A percentile compares a stretch with the other conserved stretches of the same genome.
Conservation (phyloP, 2,329 filamentous ascomycete species). For the Fusarium transvaalense region DNA sequence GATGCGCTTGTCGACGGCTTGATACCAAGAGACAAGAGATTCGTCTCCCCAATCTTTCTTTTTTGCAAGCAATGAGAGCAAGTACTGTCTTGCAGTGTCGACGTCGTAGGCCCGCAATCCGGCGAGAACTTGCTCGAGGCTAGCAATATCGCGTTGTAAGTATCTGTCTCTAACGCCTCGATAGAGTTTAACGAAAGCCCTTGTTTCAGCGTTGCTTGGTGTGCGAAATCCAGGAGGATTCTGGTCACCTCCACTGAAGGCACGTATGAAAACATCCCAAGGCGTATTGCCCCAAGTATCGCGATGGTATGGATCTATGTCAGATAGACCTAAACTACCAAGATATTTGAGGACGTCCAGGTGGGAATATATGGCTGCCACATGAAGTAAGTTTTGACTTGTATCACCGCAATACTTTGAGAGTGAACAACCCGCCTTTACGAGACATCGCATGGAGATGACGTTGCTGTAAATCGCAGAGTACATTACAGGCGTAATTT, state of each 20-base stretch:
- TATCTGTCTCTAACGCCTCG: constrained; percentile 20
- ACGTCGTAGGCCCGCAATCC: background rate
- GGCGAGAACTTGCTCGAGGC: background rate
- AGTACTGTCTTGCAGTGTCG: background rate
- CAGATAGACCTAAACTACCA: background rate
- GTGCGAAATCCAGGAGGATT: background rate
- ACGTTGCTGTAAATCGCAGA: rapidly evolving
- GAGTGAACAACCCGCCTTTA: background rate
- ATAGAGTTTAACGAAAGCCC: constrained; percentile 21
- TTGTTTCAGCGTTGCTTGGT: background rate
- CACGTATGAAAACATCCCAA: background rate
- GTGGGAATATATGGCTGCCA: rapidly evolving
- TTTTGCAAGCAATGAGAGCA: background rate
- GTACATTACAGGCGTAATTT: rapidly evolving
- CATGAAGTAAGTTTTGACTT: background rate
- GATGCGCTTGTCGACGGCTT: constrained; percentile 25
- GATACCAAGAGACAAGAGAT: constrained; percentile 13
- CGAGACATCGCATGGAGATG: background rate
- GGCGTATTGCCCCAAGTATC: background rate
- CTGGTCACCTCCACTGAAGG: rapidly evolving
- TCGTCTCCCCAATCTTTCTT: background rate
- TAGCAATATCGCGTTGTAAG: constrained; percentile 7
- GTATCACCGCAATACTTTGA: rapidly evolving
- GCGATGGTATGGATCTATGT: background rate
- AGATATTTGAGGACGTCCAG: background rate